Conservation (phyloP, 768 basidiomycete genomes). For the Tephrocybe sp. region DNA sequence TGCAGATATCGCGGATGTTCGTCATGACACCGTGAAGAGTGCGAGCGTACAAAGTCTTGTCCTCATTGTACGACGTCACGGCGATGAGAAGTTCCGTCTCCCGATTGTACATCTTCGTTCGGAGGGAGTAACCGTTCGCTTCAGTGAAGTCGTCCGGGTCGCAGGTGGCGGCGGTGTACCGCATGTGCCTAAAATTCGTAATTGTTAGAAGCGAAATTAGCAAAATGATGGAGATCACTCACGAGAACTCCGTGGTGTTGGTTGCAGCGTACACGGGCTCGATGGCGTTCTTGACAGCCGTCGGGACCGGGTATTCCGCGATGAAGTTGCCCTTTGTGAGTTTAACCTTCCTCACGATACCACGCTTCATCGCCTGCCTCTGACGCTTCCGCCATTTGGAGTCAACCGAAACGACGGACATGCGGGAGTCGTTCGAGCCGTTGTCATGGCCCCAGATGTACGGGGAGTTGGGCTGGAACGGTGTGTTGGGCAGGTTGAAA, state of each 20-base stretch:
- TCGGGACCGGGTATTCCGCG: constrained; percentile 84
- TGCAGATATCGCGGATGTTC: constrained; percentile 97
- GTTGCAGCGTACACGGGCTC: constrained; percentile 70
- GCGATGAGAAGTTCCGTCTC: constrained; percentile 93
- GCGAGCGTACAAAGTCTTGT: constrained; percentile 84
- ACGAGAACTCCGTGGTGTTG: constrained; percentile 92
- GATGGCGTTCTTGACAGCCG: constrained; percentile 78
- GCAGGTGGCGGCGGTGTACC: constrained; percentile 88
- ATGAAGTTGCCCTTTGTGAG: constrained; percentile 93
- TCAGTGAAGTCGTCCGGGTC: constrained; percentile 88
- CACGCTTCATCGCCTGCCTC: constrained; percentile 86
- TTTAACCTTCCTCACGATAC: constrained; percentile 87
- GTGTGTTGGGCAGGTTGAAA: constrained; percentile 22
- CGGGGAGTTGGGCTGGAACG: constrained; percentile 20
- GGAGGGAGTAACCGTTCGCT: constrained; percentile 80
- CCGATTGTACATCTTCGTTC: constrained; percentile 84
- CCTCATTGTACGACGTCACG: constrained; percentile 91
- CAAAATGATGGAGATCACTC: constrained; percentile 27
- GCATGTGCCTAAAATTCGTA: constrained; percentile 65
- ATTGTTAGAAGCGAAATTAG: background rate
- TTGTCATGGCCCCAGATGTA: constrained; percentile 17
- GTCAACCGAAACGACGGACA: constrained; percentile 55
- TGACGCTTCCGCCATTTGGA: constrained; percentile 72
- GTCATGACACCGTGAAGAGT: constrained; percentile 96
- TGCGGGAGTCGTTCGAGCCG: constrained; percentile 36